These are phyloP conservation scores for Phialemonium atrogriseum DNA, from an alignment of 2,329 filamentous ascomycete species.

Conservation along the genomic window DNA sequence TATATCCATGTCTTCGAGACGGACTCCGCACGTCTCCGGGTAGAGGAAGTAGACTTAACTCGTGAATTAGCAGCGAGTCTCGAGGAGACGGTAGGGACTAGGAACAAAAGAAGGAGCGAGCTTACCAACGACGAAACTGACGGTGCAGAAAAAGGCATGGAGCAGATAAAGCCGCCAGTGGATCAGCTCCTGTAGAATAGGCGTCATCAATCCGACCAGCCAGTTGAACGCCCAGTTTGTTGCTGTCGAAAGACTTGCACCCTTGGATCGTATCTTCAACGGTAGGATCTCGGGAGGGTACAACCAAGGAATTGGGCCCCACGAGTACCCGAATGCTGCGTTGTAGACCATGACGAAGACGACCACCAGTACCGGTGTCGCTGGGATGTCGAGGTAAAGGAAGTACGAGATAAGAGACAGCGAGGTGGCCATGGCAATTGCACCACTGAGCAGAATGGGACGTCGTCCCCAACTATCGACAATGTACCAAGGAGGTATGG, in stretches of 20 bases:
- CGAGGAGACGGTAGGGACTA: conserved; percentile 3
- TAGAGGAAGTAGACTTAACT: conserved; percentile 87
- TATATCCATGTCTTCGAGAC: conserved; percentile 92
- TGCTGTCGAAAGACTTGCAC: conserved; percentile 89
- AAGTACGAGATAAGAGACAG: conserved; percentile 91
- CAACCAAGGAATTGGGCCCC: conserved; percentile 96
- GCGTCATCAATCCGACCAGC: conserved; percentile 92
- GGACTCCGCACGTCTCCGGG: conserved; percentile 90
- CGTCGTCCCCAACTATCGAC: conserved; percentile 89
- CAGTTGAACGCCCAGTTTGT: conserved; percentile 99
- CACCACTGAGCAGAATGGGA: conserved; percentile 81
- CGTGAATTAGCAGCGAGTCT: conserved; percentile 11
- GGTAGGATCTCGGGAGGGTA: conserved; percentile 98
- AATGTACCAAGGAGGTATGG: conserved; percentile 93
- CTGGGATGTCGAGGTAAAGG: conserved; percentile 73
- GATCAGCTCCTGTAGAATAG: conserved; percentile 84
- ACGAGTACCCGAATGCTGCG: conserved; percentile 86
- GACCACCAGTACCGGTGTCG: conserved; percentile 79
- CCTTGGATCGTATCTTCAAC: conserved; percentile 92
- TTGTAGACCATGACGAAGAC: conserved; percentile 98
- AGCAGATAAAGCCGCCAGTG: conserved; percentile 90
- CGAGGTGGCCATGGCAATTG: conserved; percentile 80
- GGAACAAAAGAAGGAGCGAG: conserved; percentile 12
- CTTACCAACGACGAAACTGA: conserved; percentile 93
- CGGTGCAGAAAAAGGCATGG: conserved; percentile 93